A percentile compares a stretch with the other conserved stretches of the same genome.
Evolutionary conservation across 441 rosid genomes (phyloP).

Genomic region (Erysimum cheiri): DNA sequence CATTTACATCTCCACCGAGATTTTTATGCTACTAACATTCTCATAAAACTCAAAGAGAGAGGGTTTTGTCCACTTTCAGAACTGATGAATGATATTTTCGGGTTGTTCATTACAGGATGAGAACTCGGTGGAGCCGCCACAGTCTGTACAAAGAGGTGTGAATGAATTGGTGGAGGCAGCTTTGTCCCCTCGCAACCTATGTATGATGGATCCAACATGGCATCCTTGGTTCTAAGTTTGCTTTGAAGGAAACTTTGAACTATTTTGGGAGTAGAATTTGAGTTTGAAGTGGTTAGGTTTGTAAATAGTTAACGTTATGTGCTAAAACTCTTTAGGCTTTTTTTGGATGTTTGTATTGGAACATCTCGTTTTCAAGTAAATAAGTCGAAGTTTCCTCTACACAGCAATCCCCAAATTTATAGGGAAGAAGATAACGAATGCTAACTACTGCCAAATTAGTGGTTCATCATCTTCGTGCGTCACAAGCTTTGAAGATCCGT

Average conservation of each 20-base stretch:
- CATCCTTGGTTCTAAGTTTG: conserved; percentile 92
- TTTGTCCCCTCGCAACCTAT: conserved; percentile 80
- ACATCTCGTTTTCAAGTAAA: neutral
- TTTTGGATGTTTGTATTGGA: conserved; percentile 5
- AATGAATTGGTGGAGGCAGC: conserved; percentile 89
- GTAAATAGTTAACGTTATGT: conserved; percentile 39
- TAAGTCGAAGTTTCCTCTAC: conserved; percentile 4
- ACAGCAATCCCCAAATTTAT: neutral
- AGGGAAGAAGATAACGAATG: neutral
- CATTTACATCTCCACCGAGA: conserved; percentile 2
- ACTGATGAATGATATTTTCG: conserved; percentile 3
- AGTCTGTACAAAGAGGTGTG: conserved; percentile 91
- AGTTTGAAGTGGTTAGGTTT: conserved; percentile 38
- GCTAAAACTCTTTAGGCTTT: neutral
- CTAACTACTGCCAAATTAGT: neutral
- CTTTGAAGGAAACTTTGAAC: conserved; percentile 15
- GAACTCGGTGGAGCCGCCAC: conserved; percentile 78
- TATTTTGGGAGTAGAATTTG: conserved; percentile 20
- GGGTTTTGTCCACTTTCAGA: neutral
- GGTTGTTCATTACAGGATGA: conserved; percentile 65
- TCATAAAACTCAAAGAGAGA: conserved; percentile 11
- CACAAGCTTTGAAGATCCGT: conserved; percentile 2
- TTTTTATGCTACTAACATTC: neutral
- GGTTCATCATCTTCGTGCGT: neutral
- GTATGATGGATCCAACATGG: conserved; percentile 99